Evolutionary conservation across 768 basidiomycete genomes (phyloP), one percentile per base, ranked within the genome.

Genomic region (Austroboletus eburneus): DNA sequence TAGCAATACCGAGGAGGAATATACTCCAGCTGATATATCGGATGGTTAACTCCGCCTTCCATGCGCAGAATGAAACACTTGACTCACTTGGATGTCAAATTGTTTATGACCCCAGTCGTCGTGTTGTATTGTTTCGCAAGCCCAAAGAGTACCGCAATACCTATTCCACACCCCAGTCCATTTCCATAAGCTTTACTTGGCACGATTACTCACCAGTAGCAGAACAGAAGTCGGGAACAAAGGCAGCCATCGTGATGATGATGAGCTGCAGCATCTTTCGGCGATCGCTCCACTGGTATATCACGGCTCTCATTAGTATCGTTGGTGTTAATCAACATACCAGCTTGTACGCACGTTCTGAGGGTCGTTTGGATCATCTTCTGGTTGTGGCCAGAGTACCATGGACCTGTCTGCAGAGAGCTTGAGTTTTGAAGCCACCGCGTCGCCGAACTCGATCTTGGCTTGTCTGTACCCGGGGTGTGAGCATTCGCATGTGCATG

Each of bases 351-450:
- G 42, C 35, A 75, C 78, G 51, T 80, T 80, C 49, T 79, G 78
- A 1, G 78, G 78, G 50, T 80, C 78, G 13, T 73, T 64, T 2
- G 72, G 72, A 49, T 74, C 68, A 36, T 79, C 69, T 2, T 65
- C 56, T 0, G 78, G 79, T 50, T 80, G 78, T 8, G 79, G 78
- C 75, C 77, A 80, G 6, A 80, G 70, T 9, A 79, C 70, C 42
- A 72, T 71, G 22, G 65, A 67, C 5, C 77, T 73, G 27, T 75
- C 71, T 8, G 51, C 29, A 7, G 73, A 69, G 9, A 76, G 65
- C 64, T 79, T 80, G 50, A 80, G 67, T 25, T 53, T 64, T 3
- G 65, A 62, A 0, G 76, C 78, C 12, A 75, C 57, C 5, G 51
- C 58, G 18, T 74, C 73, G 5, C 79, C 79, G 39, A 78, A 78